A percentile compares a stretch with the other conserved stretches of the same genome.
Conservation (phyloP, 2,329 filamentous ascomycete species). For the Emmonsiellopsis sp. region DNA sequence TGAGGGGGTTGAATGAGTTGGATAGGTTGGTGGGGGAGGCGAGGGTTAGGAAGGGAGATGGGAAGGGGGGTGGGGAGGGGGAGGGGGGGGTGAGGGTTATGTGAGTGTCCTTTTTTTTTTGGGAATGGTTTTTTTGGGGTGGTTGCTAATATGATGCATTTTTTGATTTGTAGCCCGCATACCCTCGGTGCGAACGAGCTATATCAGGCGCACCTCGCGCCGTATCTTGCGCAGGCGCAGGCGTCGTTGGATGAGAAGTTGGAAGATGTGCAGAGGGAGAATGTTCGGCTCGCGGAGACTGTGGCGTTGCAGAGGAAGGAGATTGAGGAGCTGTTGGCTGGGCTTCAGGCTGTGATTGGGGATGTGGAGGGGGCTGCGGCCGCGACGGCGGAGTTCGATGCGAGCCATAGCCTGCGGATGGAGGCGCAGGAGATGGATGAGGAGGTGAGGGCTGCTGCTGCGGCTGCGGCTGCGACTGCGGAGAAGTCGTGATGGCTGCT, state of each 20-base stretch:
- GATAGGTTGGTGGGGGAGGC: conserved; percentile 53
- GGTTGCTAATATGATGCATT: not conserved
- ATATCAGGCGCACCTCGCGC: conserved; percentile 50
- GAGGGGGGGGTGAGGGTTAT: conserved; percentile 33
- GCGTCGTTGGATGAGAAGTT: conserved; percentile 43
- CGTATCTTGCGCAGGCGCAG: conserved; percentile 45
- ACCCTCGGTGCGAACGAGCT: conserved; percentile 48
- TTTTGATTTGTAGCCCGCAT: conserved; percentile 41
- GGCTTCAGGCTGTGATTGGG: conserved; percentile 47
- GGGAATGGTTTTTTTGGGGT: not conserved
- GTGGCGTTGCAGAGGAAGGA: conserved; percentile 48
- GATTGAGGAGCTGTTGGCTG: conserved; percentile 46
- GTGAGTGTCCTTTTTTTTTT: conserved; percentile 30
- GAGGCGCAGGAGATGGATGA: conserved; percentile 37
- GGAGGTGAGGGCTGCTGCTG: conserved; percentile 24
- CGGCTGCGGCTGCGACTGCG: conserved; percentile 8
- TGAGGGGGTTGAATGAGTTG: conserved; percentile 51
- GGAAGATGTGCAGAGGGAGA: conserved; percentile 42
- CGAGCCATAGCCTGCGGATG: conserved; percentile 29
- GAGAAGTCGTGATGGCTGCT: not conserved
- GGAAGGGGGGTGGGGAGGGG: conserved; percentile 26
- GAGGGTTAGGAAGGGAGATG: conserved; percentile 41
- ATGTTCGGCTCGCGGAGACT: conserved; percentile 43
- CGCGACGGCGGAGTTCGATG: conserved; percentile 31
- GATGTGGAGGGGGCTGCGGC: conserved; percentile 47